phyloP scores from a whole-genome alignment of 352 stramenopile genomes.

The Phytophthora citricola region DNA sequence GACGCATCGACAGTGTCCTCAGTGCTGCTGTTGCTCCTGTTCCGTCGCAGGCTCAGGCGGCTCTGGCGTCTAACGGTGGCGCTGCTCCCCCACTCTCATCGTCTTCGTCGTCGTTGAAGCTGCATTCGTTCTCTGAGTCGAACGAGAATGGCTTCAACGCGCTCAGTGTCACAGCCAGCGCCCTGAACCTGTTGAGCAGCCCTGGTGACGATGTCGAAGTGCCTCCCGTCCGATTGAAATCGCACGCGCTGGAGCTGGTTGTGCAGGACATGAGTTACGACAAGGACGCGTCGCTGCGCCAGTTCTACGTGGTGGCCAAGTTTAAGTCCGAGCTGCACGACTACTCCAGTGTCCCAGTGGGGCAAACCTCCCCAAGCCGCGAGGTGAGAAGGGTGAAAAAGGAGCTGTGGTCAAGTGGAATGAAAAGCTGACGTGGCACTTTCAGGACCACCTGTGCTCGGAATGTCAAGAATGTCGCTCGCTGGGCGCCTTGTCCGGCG shows the following conservation, averaged over 20 bases:
- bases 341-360: constrained; percentile 73
- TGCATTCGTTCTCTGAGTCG: constrained; percentile 29
- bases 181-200: constrained; percentile 33
- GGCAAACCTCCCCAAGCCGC: constrained; percentile 72
- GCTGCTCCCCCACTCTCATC: constrained; percentile 6
- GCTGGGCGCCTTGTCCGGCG: constrained; percentile 62
- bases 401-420: constrained; percentile 73
- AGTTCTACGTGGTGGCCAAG: constrained; percentile 88
- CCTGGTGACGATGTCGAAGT: constrained; percentile 18
- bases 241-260: constrained; percentile 64
- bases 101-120: constrained; percentile 17
- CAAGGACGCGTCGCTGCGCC: constrained; percentile 75
- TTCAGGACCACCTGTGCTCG: constrained; percentile 76
- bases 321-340: constrained; percentile 88
- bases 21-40: constrained; percentile 42
- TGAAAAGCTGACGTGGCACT: constrained; percentile 79
- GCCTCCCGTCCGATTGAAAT: constrained; percentile 58
- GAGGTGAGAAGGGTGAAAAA: constrained; percentile 64
- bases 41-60: constrained; percentile 3
- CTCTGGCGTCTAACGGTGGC: constrained; percentile 8
- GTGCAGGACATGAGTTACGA: constrained; percentile 80
- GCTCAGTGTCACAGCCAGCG: constrained; percentile 29
- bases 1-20: constrained; percentile 66
- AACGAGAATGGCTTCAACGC: constrained; percentile 34
- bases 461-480: constrained; percentile 75